Evolutionary conservation across 2,329 filamentous ascomycete species (phyloP), one percentile per base, ranked within the genome.

Genomic region (Fusarium humuli): DNA sequence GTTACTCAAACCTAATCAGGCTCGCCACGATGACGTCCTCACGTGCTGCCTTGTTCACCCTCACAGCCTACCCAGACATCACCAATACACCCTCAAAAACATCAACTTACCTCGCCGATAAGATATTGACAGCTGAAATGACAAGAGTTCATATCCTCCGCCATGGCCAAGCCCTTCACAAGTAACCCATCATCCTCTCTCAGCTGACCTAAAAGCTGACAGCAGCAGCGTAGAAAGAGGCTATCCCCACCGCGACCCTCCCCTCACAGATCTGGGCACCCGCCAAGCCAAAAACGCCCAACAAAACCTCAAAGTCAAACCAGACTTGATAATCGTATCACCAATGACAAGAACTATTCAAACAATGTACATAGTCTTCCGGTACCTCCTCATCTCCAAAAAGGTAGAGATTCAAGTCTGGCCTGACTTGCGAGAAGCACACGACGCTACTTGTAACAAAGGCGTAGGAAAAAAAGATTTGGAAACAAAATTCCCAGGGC

Each of bases 371-470:
- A 64, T 75, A 10, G 69, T 62, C 6, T 75, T 75, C 23, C 37
- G 47, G 0, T 45, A 65, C 25, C 60, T 72, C 4, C 40, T 73
- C 16, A 16, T 14, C 16, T 50, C 12, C n/a, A 40, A 8, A 2
- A 34, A 42, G 6, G 42, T 54, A 2, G 29, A 61, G 6, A 34
- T 75, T 5, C 64, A 75, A n/a, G 52, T 75, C 11, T 75, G 72
- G 71, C 73, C 72, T 1, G 73, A 75, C 7, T 20, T 75, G 1
- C 72, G 73, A 1, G 73, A 75, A 25, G 62, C 71, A 6, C 71
- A 75, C n/a, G 73, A 75, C 37, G 73, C 69, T 8, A 62, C 67
- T 41, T 75, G 72, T 52, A 75, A 75, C 20, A 72, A 71, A n/a
- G 71, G 73, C 4, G 12, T 67, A n/a, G 37, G 57, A 4, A 69